Conservation (phyloP, 345 rosid species). For the Raphanus raphanistrum region DNA sequence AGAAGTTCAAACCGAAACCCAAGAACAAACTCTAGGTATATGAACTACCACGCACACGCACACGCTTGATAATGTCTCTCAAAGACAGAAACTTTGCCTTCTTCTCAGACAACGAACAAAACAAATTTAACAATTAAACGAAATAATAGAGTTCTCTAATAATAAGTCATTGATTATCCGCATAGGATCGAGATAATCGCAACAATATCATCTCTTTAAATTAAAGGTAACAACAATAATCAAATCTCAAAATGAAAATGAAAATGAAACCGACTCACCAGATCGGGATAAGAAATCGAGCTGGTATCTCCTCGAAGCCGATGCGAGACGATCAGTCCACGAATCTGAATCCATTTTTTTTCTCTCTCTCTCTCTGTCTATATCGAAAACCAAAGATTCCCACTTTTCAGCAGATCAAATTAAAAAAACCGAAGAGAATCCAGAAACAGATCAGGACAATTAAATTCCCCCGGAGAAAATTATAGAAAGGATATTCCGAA, state of each 20-base stretch:
- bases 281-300: slow-evolving; percentile 86
- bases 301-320: slow-evolving; percentile 79
- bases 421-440: slow-evolving; percentile 9
- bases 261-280: slow-evolving; percentile 50
- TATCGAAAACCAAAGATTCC: slow-evolving; percentile 17
- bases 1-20: not conserved
- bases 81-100: not conserved
- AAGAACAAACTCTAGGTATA: not conserved
- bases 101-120: not conserved
- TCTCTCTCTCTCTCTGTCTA: too few species aligned
- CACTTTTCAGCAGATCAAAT: slow-evolving; percentile 9
- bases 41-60: not conserved
- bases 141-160: not conserved
- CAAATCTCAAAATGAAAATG: slow-evolving; percentile 26
- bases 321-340: slow-evolving; percentile 80
- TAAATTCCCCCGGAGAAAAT: not conserved
- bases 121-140: not conserved
- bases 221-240: not conserved
- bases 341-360: slow-evolving; percentile 74
- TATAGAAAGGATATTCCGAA: slow-evolving; percentile 14
- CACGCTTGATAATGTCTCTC: slow-evolving; percentile 13
- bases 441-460: not conserved
- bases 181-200: not conserved
- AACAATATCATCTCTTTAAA: not conserved
- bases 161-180: not conserved